A percentile compares a stretch with the other conserved stretches of the same genome.
Evolutionary conservation across 352 stramenopile genomes (phyloP).

Genomic region (Phytophthora sp.): DNA sequence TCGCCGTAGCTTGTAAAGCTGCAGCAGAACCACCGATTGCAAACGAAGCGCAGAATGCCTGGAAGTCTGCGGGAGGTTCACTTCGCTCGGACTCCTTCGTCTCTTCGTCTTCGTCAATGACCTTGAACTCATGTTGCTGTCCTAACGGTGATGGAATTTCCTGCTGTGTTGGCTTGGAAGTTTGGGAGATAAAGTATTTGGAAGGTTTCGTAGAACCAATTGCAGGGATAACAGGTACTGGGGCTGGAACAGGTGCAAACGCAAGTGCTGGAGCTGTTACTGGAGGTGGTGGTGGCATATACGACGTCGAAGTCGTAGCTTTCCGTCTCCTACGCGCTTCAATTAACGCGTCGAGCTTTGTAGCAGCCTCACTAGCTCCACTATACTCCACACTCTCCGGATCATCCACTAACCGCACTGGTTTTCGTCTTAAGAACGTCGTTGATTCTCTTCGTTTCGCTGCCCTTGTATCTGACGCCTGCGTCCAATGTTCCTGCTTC

Average conservation of each 20-base stretch:
- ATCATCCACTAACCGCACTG: constrained; percentile 29
- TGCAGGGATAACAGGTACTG: not conserved
- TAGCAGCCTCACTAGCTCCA: constrained; percentile 21
- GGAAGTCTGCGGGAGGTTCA: constrained; percentile 27
- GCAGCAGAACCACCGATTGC: constrained; percentile 29
- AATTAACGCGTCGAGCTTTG: constrained; percentile 33
- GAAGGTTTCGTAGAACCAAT: not conserved
- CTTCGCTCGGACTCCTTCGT: constrained; percentile 16
- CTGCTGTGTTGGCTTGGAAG: not conserved
- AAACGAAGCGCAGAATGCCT: constrained; percentile 46
- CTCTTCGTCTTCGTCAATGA: constrained; percentile 19
- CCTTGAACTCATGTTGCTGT: constrained; percentile 10
- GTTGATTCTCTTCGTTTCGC: constrained; percentile 21
- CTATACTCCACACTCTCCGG: not conserved
- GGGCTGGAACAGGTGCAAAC: not conserved
- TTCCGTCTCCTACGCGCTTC: constrained; percentile 24
- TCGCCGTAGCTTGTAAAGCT: constrained; percentile 24
- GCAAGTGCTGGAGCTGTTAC: not conserved
- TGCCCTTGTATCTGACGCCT: constrained; percentile 1
- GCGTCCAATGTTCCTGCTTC: constrained; percentile 3
- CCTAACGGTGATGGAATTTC: not conserved
- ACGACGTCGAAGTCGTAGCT: not conserved
- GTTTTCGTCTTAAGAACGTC: constrained; percentile 26
- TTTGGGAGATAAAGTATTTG: not conserved
- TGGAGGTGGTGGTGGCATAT: not conserved